Evolutionary conservation across 257 asterid species (phyloP).

Genomic region (Gentiana macrophylla): DNA sequence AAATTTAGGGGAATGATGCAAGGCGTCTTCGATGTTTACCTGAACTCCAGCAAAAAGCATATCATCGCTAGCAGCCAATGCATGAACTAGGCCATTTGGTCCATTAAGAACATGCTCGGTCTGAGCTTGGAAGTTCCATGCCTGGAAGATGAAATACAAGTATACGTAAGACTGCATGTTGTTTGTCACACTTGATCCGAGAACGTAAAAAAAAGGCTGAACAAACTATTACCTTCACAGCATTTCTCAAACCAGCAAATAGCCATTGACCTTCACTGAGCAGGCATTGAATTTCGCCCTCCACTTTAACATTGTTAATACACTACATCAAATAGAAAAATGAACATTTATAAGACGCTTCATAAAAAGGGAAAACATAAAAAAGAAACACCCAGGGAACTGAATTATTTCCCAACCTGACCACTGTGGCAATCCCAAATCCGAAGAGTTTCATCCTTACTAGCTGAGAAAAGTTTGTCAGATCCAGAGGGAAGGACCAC

Average conservation of each 20-base stretch:
- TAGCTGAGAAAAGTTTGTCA: constrained; percentile 34
- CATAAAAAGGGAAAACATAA: not conserved
- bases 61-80: constrained; percentile 27
- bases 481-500: constrained; percentile 34
- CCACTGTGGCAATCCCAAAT: constrained; percentile 50
- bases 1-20: not conserved
- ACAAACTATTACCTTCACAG: constrained; percentile 33
- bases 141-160: constrained; percentile 21
- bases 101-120: constrained; percentile 25
- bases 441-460: constrained; percentile 29
- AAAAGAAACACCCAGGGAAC: not conserved
- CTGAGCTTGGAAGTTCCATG: constrained; percentile 34
- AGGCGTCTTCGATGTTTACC: constrained; percentile 16
- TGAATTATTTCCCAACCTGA: constrained; percentile 21
- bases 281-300: constrained; percentile 34
- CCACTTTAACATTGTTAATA: constrained; percentile 13
- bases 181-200: too few species aligned
- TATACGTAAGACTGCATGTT: too few species aligned
- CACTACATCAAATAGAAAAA: constrained; percentile 16
- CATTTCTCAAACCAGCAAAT: constrained; percentile 39
- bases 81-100: constrained; percentile 41
- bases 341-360: not conserved
- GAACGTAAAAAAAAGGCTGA: not conserved
- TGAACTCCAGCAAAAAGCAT: constrained; percentile 52
- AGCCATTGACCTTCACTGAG: constrained; percentile 49